Conservation (phyloP, 2,329 filamentous ascomycete genomes). For the Aspergillus sp. region DNA sequence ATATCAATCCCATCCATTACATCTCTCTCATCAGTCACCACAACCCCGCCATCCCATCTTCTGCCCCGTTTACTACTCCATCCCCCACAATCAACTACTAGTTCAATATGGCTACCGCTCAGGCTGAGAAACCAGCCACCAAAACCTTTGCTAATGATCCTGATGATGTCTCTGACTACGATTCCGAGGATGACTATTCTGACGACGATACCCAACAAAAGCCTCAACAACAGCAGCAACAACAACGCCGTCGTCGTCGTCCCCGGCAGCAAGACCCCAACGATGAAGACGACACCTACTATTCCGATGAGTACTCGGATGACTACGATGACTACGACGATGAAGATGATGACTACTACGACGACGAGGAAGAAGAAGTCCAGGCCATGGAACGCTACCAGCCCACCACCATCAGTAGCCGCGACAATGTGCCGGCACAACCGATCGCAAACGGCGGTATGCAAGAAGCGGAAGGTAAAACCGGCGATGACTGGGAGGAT, state of each 20-base stretch:
- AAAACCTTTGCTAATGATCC: conserved; percentile 31
- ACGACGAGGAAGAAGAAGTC: conserved; percentile 30
- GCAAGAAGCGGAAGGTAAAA: conserved; percentile 25
- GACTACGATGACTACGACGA: conserved; percentile 36
- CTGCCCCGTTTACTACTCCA: not conserved
- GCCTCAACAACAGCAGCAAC: conserved; percentile 19
- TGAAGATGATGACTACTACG: conserved; percentile 33
- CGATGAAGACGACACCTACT: conserved; percentile 36
- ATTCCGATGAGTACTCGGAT: conserved; percentile 25
- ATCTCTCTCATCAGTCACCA: not conserved
- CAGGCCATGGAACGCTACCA: conserved; percentile 32
- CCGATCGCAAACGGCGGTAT: conserved; percentile 24
- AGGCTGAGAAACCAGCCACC: conserved; percentile 32
- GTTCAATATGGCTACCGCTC: conserved; percentile 25
- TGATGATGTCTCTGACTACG: conserved; percentile 27
- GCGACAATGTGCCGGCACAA: conserved; percentile 9
- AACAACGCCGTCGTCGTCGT: conserved; percentile 22
- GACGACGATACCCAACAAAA: conserved; percentile 26
- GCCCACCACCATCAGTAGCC: conserved; percentile 16
- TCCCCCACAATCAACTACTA: conserved; percentile 10
- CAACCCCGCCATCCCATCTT: not conserved
- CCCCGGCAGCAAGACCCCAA: conserved; percentile 22
- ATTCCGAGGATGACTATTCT: conserved; percentile 32
- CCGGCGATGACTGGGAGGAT: conserved; percentile 24
- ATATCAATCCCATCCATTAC: not conserved